Base-by-base conservation (phyloP, 345 rosid genomes). In the Zanthoxylum bungeanum region DNA sequence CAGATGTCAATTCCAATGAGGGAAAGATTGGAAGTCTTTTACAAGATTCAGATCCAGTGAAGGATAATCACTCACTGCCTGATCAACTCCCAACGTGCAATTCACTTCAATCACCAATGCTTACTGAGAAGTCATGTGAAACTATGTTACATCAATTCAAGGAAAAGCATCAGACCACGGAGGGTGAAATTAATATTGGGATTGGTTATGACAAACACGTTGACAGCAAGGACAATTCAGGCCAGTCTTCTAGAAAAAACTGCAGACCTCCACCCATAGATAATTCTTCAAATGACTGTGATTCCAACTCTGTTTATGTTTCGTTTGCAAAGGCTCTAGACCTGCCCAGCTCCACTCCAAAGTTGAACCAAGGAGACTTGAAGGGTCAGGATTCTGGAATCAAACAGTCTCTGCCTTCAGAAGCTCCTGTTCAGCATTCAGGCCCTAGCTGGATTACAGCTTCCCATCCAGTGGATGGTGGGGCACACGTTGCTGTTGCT, bases 401-500 rank as follows among this genome's bases (percentile, higher is more conserved):
- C 63, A 89, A 81, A 73, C 89, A 79, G 66, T 79, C 88, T 46
- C 27, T 72, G 59, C 80, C 95, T 73, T 71, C 85, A 64, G 77
- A 79, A 82, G 74, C 75, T 71, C 76, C 82, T 36, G 76, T 77
- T 68, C 88, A 76, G 83, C 87, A 88, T 72, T 82, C 91, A 11
- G 93, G 89, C 57, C 89, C 84, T 74, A 86, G 86, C 72, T 87
- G 93, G 96, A 86, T 88, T 78, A 77, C 90, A 53, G 75, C 87
- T 77, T 81, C 93, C 68, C 86, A 87, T 80, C 76, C 89, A 60
- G 93, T 83, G 78, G 84, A 67, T 76, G 77, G 82, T 66, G 89
- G 85, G 3, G 19, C 17, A 14, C 6, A 2, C 49, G 73, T 73
- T 76, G 70, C 81, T 84, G 49, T 44, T 4, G 49, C 49, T 9